A percentile compares a stretch with the other conserved stretches of the same genome.
Conservation (phyloP, 148 eudicot species). For the Fagopyrum tataricum region DNA sequence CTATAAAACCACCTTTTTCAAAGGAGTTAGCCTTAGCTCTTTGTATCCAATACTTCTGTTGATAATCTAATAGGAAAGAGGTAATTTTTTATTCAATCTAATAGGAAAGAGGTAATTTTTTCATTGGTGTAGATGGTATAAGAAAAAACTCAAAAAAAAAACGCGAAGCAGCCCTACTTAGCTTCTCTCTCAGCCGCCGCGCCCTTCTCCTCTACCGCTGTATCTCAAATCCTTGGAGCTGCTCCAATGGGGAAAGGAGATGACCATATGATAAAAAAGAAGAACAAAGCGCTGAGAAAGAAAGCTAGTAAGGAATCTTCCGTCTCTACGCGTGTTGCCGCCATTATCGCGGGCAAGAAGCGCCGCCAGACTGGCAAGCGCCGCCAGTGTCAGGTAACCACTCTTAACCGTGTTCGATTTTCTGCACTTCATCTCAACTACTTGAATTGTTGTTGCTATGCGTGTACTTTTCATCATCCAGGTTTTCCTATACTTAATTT, state of each 20-base stretch:
- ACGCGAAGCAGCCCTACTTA: constrained; percentile 2
- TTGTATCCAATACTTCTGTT: too few species aligned
- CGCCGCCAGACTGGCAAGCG: constrained; percentile 44
- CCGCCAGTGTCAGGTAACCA: constrained; percentile 61
- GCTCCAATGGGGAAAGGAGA: constrained; percentile 64
- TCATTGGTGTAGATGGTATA: too few species aligned
- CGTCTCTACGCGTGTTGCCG: constrained; percentile 61
- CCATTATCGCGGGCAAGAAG: constrained; percentile 44
- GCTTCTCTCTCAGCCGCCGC: constrained; percentile 9
- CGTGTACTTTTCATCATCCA: background rate
- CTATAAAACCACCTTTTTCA: too few species aligned
- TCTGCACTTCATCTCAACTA: background rate
- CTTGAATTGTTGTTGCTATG: background rate
- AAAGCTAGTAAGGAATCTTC: constrained; percentile 36
- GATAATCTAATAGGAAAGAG: too few species aligned
- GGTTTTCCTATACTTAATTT: background rate
- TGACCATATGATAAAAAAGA: constrained; percentile 41
- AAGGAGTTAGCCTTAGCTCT: too few species aligned
- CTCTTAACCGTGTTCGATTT: background rate
- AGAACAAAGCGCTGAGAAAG: constrained; percentile 47
- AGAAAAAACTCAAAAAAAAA: too few species aligned
- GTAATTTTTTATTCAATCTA: too few species aligned
- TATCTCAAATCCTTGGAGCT: background rate
- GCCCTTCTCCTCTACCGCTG: background rate
- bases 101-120: too few species aligned